These are phyloP conservation scores for Porogramme epimiltina DNA, from an alignment of 1,284 basidiomycete genomes.

Conservation along the genomic window DNA sequence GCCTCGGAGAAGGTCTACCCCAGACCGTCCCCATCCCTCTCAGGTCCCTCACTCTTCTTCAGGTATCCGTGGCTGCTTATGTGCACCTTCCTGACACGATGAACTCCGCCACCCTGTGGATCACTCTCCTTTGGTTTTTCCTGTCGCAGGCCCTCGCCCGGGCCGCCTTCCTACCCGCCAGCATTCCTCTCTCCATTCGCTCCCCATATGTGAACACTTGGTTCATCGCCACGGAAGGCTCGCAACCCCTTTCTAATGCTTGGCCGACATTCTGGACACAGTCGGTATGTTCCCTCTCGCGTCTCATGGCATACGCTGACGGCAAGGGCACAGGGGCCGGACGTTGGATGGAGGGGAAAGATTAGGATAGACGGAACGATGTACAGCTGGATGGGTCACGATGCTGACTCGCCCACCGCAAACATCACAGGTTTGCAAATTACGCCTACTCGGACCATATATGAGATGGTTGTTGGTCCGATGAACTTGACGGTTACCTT, in stretches of 20 bases:
- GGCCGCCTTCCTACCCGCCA: constrained; percentile 11
- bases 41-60: too few relatives aligned
- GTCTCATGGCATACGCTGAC: not conserved
- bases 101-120: too few relatives aligned
- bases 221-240: constrained; percentile 1
- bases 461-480: constrained; percentile 20
- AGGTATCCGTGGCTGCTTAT: too few relatives aligned
- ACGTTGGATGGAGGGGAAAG: constrained; percentile 21
- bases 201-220: constrained; percentile 19
- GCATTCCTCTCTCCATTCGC: constrained; percentile 13
- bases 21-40: too few relatives aligned
- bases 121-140: constrained; percentile 1
- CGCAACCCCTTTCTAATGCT: not conserved
- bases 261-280: constrained; percentile 15
- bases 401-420: not conserved
- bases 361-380: constrained; percentile 23
- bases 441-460: constrained; percentile 20
- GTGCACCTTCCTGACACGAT: too few relatives aligned
- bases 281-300: not conserved
- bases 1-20: too few relatives aligned
- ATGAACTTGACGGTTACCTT: constrained; percentile 23
- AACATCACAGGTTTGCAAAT: constrained; percentile 14
- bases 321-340: not conserved
- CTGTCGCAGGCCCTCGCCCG: constrained; percentile 2
- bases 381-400: constrained; percentile 23